phyloP scores from a whole-genome alignment of 495 filamentous ascomycete species.

The Hypoxylon crocopeplum region DNA sequence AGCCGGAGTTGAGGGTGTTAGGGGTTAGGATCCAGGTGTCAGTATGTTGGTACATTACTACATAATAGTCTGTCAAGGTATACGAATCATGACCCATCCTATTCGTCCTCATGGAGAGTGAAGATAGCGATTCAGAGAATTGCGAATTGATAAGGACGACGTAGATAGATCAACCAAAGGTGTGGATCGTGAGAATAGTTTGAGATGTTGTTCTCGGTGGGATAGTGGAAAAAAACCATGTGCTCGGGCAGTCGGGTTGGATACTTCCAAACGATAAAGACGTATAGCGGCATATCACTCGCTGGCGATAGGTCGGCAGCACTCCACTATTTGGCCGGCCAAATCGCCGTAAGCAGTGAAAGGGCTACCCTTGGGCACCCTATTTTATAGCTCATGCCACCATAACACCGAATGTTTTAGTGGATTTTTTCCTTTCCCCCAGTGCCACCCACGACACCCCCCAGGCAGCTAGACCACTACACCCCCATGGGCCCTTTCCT shows the following conservation, averaged over 20 bases:
- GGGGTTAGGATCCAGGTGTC: neutral
- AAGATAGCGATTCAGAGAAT: too few relatives aligned
- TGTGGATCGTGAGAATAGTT: constrained; percentile 28
- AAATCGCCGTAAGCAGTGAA: constrained; percentile 55
- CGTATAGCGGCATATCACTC: constrained; percentile 36
- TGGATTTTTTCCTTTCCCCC: constrained; percentile 26
- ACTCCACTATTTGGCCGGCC: constrained; percentile 64
- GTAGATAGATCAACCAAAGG: too few relatives aligned
- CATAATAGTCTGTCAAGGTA: too few relatives aligned
- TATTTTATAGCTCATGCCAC: constrained; percentile 44
- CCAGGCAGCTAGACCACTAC: constrained; percentile 13
- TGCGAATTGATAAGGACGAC: neutral
- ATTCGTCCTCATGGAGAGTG: too few relatives aligned
- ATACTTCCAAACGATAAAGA: constrained; percentile 22
- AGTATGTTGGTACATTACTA: too few relatives aligned
- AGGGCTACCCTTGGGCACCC: constrained; percentile 35
- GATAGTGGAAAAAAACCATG: constrained; percentile 7
- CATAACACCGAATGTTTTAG: constrained; percentile 40
- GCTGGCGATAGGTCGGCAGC: constrained; percentile 43
- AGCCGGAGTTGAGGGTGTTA: neutral
- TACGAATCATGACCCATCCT: too few relatives aligned
- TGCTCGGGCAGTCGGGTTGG: constrained; percentile 7
- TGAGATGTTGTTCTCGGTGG: constrained; percentile 9
- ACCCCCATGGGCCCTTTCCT: neutral
- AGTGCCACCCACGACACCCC: constrained; percentile 25